These are phyloP conservation scores for Chrysanthemum seticuspe DNA, from an alignment of 129 eudicot species.

Conservation along the genomic window DNA sequence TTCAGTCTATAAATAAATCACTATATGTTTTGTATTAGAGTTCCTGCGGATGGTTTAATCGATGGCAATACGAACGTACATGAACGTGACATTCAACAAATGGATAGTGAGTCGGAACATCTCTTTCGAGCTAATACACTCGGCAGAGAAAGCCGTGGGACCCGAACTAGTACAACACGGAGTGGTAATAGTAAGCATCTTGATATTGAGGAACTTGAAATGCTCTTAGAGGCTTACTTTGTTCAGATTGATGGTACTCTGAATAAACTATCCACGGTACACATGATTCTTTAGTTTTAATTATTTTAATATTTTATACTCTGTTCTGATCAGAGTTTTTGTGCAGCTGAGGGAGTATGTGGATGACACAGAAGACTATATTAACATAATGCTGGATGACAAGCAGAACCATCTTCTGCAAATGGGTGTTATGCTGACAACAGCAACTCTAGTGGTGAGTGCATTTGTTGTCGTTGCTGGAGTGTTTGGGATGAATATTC, in stretches of 20 bases:
- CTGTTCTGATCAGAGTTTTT: neutral
- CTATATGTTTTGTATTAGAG: slow-evolving; percentile 5
- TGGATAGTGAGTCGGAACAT: slow-evolving; percentile 23
- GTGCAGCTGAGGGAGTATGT: slow-evolving; percentile 60
- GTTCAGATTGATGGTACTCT: slow-evolving; percentile 61
- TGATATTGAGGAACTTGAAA: slow-evolving; percentile 58
- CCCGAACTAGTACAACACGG: slow-evolving; percentile 37
- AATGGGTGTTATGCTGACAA: slow-evolving; percentile 67
- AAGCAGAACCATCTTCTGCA: slow-evolving; percentile 70
- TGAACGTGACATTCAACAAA: slow-evolving; percentile 23
- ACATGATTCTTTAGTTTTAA: too few relatives aligned
- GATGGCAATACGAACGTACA: slow-evolving; percentile 11
- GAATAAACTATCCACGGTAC: slow-evolving; percentile 51
- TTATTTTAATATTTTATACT: too few relatives aligned
- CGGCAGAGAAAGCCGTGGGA: slow-evolving; percentile 35
- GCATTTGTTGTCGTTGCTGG: slow-evolving; percentile 62
- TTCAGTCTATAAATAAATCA: too few relatives aligned
- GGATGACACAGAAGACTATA: slow-evolving; percentile 64
- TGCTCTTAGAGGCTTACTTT: slow-evolving; percentile 64
- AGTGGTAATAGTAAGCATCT: slow-evolving; percentile 38
- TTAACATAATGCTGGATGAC: slow-evolving; percentile 73
- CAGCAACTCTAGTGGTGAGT: slow-evolving; percentile 51
- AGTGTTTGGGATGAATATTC: slow-evolving; percentile 61
- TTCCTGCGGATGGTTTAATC: slow-evolving; percentile 14
- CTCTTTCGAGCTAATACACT: slow-evolving; percentile 26